These are phyloP conservation scores for Hibiscus trionum DNA, from an alignment of 345 rosid genomes.

Conservation along the genomic window DNA sequence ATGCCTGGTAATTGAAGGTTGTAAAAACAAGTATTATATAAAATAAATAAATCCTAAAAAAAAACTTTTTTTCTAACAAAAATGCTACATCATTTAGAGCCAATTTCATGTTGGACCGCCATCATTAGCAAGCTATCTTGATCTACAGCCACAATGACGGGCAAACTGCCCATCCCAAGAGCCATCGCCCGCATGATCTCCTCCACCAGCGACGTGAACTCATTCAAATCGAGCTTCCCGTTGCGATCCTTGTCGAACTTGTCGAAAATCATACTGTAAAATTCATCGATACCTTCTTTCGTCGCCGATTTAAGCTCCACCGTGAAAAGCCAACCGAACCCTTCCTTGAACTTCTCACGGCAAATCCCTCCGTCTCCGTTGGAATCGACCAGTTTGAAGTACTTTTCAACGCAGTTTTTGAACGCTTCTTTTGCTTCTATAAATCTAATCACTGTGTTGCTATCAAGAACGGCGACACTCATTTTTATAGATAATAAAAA, in stretches of 20 bases:
- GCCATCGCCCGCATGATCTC: constrained; percentile 56
- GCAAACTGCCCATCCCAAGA: constrained; percentile 36
- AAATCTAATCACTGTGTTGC: constrained; percentile 32
- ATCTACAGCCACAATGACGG: constrained; percentile 34
- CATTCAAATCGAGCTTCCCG: constrained; percentile 13
- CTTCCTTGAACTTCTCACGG: constrained; percentile 23
- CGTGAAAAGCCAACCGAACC: constrained; percentile 25
- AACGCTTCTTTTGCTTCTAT: constrained; percentile 27
- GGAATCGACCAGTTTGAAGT: constrained; percentile 30
- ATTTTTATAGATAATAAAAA: constrained; percentile 13
- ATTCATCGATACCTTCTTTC: constrained; percentile 10
- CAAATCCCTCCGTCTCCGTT: constrained; percentile 35
- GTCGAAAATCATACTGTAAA: constrained; percentile 23
- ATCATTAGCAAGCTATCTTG: constrained; percentile 41
- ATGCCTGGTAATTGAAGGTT: background rate
- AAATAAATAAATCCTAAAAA: background rate
- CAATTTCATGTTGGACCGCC: constrained; percentile 41
- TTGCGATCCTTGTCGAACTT: constrained; percentile 34
- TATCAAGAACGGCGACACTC: constrained; percentile 31
- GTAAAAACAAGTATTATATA: background rate
- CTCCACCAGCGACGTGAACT: constrained; percentile 23
- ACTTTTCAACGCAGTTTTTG: constrained; percentile 20
- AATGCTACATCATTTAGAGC: background rate
- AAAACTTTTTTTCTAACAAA: background rate
- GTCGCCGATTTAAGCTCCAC: constrained; percentile 20